A percentile compares a stretch with the other conserved stretches of the same genome.
phyloP scores from a whole-genome alignment of 371 early-diverging fungal genomes.

The Syncephalastrum racemosum region DNA sequence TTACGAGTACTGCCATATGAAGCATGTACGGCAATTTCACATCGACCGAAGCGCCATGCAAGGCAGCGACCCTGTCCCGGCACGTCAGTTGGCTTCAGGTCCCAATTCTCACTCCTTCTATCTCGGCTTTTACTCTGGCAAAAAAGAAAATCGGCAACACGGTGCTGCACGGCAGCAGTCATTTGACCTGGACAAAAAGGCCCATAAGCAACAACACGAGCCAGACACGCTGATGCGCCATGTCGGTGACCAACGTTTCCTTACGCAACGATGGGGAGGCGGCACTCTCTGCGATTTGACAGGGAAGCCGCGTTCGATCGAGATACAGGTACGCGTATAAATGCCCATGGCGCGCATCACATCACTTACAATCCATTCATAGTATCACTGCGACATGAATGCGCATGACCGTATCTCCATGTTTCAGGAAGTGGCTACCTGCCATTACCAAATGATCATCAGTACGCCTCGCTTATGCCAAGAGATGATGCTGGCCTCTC shows the following conservation, averaged over 20 bases:
- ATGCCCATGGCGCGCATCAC: background rate
- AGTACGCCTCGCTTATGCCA: slow-evolving; percentile 71
- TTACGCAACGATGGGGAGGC: slow-evolving; percentile 69
- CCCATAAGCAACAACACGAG: background rate
- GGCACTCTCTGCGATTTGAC: slow-evolving; percentile 79
- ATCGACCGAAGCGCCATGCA: slow-evolving; percentile 23
- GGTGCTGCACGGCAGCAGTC: slow-evolving; percentile 19
- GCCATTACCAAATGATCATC: slow-evolving; percentile 71
- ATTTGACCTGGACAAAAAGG: slow-evolving; percentile 10
- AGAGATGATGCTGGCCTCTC: slow-evolving; percentile 56
- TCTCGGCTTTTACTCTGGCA: slow-evolving; percentile 19
- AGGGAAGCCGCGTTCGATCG: slow-evolving; percentile 62
- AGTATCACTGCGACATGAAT: slow-evolving; percentile 72
- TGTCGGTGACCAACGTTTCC: slow-evolving; percentile 52
- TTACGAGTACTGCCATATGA: slow-evolving; percentile 79
- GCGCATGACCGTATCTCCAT: slow-evolving; percentile 55
- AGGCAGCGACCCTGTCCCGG: slow-evolving; percentile 5
- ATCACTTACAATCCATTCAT: slow-evolving; percentile 2
- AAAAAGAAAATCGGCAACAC: slow-evolving; percentile 15
- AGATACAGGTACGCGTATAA: slow-evolving; percentile 57
- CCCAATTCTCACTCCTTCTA: slow-evolving; percentile 20
- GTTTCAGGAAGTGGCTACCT: slow-evolving; percentile 63
- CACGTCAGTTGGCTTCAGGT: background rate
- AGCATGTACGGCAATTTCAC: slow-evolving; percentile 74
- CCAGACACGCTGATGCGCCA: slow-evolving; percentile 21